These are phyloP conservation scores for Alternaria alternata DNA, from an alignment of 2,329 filamentous ascomycete genomes.

Conservation along the genomic window DNA sequence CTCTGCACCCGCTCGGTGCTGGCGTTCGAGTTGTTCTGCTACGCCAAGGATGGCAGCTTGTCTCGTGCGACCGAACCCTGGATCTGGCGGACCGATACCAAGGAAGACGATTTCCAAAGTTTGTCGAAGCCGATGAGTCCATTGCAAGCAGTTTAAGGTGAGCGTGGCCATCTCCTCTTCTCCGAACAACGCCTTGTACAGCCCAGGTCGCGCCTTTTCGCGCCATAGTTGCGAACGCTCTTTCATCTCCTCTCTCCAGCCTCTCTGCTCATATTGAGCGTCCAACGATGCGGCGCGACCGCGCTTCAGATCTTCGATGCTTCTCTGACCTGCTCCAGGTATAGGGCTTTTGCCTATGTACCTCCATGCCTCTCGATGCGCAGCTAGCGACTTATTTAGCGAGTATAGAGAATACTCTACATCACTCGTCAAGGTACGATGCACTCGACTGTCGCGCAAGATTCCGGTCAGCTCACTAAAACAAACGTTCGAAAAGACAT, in stretches of 20 bases:
- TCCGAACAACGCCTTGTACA: constrained; percentile 17
- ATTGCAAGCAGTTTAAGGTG: constrained; percentile 5
- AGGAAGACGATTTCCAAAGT: constrained; percentile 21
- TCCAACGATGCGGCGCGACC: constrained; percentile 6
- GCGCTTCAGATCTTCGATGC: constrained; percentile 3
- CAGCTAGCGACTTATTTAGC: constrained; percentile 22
- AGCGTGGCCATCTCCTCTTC: constrained; percentile 18
- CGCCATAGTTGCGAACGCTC: constrained; percentile 19
- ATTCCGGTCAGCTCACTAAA: constrained; percentile 20
- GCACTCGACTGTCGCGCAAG: constrained; percentile 18
- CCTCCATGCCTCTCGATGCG: constrained; percentile 24
- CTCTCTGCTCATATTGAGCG: constrained; percentile 6
- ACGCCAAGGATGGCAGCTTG: constrained; percentile 21
- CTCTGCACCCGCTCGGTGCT: constrained; percentile 14
- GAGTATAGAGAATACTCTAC: constrained; percentile 18
- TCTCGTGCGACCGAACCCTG: constrained; percentile 11
- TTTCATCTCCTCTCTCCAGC: constrained; percentile 23
- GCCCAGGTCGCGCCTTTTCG: constrained; percentile 13
- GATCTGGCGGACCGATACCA: constrained; percentile 14
- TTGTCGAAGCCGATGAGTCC: constrained; percentile 20
- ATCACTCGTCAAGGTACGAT: constrained; percentile 13
- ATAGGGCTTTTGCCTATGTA: constrained; percentile 6
- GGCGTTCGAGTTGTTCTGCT: constrained; percentile 18
- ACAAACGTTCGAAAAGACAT: constrained; percentile 23
- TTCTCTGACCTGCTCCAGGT: background rate